Conservation (phyloP, 257 asterid species). For the Forsythia suspensa region DNA sequence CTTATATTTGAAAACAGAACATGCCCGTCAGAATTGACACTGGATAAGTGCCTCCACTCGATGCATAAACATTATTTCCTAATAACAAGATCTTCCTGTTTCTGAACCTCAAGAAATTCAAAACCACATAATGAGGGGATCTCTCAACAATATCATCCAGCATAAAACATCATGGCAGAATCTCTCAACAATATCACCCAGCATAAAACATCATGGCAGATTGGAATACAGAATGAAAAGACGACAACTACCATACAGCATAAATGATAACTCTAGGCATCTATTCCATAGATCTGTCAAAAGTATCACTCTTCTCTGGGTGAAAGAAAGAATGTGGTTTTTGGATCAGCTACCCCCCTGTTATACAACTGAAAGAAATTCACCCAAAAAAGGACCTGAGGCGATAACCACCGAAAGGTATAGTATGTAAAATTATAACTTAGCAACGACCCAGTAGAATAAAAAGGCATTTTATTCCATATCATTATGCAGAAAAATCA, state of each 20-base stretch:
- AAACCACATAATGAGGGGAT: neutral
- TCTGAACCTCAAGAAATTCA: neutral
- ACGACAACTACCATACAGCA: neutral
- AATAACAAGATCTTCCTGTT: neutral
- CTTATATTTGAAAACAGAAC: neutral
- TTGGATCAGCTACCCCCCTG: neutral
- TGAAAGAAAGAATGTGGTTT: neutral
- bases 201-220: neutral
- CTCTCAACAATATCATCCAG: neutral
- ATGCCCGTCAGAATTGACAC: neutral
- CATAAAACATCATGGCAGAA: neutral
- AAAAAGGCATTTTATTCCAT: no score
- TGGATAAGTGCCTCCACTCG: neutral
- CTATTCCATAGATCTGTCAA: neutral
- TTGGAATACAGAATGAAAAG: no score
- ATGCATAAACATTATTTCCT: neutral
- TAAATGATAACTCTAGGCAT: neutral
- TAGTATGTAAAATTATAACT: no score
- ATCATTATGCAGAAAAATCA: neutral
- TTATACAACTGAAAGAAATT: neutral
- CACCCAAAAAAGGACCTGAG: neutral
- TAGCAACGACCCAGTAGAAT: no score
- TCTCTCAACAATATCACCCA: neutral
- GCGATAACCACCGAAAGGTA: neutral
- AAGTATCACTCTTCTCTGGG: neutral